phyloP scores from a whole-genome alignment of 2,329 filamentous ascomycete genomes.

The Hypoxylon sp. region DNA sequence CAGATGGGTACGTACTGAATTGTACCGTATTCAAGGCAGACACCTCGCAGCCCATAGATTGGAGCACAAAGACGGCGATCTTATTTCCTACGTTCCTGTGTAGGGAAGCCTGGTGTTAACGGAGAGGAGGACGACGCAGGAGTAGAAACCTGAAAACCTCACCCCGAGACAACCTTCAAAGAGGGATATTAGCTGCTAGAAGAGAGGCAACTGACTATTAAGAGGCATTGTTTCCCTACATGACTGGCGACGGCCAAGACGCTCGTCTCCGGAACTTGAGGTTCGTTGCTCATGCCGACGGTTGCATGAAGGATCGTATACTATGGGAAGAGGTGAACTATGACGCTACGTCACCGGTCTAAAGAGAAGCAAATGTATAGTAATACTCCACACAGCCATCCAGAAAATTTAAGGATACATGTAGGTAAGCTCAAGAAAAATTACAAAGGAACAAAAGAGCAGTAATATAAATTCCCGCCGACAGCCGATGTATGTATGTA shows the following conservation, averaged over 20 bases:
- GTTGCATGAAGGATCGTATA: neutral
- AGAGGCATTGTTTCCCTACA: constrained; percentile 67
- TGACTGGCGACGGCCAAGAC: constrained; percentile 94
- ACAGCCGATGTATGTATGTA: constrained; percentile 31
- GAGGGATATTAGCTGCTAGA: constrained; percentile 53
- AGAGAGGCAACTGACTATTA: constrained; percentile 38
- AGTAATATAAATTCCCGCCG: constrained; percentile 29
- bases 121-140: constrained; percentile 35
- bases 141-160: constrained; percentile 61
- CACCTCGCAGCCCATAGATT: constrained; percentile 93
- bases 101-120: constrained; percentile 43
- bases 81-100: constrained; percentile 96
- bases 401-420: constrained; percentile 1
- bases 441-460: constrained; percentile 8
- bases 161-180: constrained; percentile 80
- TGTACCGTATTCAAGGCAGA: constrained; percentile 96
- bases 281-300: constrained; percentile 57
- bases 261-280: constrained; percentile 69
- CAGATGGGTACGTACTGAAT: constrained; percentile 78
- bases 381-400: constrained; percentile 21
- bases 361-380: constrained; percentile 1
- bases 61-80: constrained; percentile 95
- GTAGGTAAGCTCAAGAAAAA: neutral
- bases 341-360: constrained; percentile 17
- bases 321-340: neutral